Conservation (phyloP, 805 yeast genomes). For the Kuraishia cidri region DNA sequence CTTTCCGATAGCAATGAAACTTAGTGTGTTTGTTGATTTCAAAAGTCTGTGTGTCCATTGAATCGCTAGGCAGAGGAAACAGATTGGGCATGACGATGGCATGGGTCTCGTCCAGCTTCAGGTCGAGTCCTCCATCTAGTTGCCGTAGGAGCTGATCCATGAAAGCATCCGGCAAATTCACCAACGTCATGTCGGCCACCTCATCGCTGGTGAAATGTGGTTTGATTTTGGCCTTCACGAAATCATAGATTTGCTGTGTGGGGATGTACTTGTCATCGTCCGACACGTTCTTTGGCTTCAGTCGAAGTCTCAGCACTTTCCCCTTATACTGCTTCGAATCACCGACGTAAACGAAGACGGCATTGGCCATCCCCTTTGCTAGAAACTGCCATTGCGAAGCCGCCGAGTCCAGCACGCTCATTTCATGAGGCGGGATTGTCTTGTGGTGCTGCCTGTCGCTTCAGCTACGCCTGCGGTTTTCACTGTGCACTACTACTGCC, state of each 20-base stretch:
- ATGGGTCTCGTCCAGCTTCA: constrained; percentile 10
- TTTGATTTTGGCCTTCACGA: constrained; percentile 16
- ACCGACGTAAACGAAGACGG: constrained; percentile 32
- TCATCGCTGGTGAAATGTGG: constrained; percentile 3
- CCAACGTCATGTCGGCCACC: constrained; percentile 10
- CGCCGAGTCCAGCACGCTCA: too few relatives aligned
- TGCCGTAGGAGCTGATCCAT: too few relatives aligned
- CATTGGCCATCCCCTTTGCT: constrained; percentile 41
- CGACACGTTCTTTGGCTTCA: constrained; percentile 22
- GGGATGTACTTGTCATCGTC: constrained; percentile 25
- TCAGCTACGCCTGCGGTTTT: too few relatives aligned
- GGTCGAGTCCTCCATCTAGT: too few relatives aligned
- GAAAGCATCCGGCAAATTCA: constrained; percentile 4
- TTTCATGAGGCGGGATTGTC: too few relatives aligned
- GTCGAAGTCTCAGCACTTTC: constrained; percentile 27
- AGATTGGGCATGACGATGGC: constrained; percentile 18
- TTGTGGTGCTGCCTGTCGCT: too few relatives aligned
- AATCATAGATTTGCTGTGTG: constrained; percentile 30
- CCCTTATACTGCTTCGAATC: constrained; percentile 18
- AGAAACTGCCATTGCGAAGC: constrained; percentile 32
- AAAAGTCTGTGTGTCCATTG: background rate
- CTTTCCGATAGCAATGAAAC: constrained; percentile 7
- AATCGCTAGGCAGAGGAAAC: constrained; percentile 3
- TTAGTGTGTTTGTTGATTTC: constrained; percentile 16
- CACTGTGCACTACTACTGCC: too few relatives aligned